Conservation (phyloP, 192 early-diverging fungal genomes). For the Backusella sp. region DNA sequence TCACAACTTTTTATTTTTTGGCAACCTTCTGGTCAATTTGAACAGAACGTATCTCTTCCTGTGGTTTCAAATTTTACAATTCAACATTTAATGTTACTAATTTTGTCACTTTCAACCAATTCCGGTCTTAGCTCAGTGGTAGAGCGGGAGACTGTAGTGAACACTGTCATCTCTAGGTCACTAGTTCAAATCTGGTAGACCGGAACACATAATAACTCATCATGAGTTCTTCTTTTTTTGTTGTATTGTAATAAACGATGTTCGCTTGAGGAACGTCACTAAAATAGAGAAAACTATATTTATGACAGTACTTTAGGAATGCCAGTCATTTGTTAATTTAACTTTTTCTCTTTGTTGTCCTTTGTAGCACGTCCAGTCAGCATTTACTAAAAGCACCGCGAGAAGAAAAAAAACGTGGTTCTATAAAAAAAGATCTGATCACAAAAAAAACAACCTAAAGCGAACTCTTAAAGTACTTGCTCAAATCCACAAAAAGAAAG, state of each 20-base stretch:
- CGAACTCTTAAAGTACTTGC: not conserved
- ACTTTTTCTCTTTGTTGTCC: too few relatives aligned
- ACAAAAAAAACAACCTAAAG: not conserved
- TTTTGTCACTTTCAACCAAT: not conserved
- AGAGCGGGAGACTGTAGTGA: constrained; percentile 69
- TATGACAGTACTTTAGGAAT: too few relatives aligned
- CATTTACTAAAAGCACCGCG: not conserved
- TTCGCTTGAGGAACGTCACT: too few relatives aligned
- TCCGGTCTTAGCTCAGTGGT: constrained; percentile 37
- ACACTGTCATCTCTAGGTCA: constrained; percentile 19
- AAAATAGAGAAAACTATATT: too few relatives aligned
- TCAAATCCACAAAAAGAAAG: too few relatives aligned
- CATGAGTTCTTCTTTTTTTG: not conserved
- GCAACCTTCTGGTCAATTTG: too few relatives aligned
- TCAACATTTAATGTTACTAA: not conserved
- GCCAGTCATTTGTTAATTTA: not conserved
- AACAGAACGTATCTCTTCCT: too few relatives aligned
- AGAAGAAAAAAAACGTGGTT: too few relatives aligned
- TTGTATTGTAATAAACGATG: too few relatives aligned
- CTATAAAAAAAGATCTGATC: too few relatives aligned
- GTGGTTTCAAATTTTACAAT: not conserved
- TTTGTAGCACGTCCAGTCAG: not conserved
- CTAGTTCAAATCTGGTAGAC: constrained; percentile 18
- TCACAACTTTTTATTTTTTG: too few relatives aligned
- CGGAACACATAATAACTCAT: not conserved